Evolutionary conservation across 345 rosid species (phyloP), one percentile per base, ranked within the genome.

Genomic region (Leavenworthia alabamica): DNA sequence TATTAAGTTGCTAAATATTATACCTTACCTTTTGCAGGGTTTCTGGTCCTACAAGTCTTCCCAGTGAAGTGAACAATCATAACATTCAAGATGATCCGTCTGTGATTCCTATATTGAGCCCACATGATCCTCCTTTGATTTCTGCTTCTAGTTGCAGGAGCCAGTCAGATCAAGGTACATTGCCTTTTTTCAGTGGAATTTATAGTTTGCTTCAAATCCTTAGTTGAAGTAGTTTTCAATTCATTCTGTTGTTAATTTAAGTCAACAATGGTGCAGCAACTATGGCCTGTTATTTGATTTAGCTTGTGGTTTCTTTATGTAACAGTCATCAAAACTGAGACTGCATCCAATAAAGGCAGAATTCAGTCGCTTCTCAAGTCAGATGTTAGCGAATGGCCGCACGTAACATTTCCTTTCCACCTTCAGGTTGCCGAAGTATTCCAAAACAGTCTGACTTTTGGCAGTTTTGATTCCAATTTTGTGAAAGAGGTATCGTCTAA

Each of bases 381-480:
- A 62, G 44, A 64, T 69, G 62, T 58, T 59, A 53, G 73, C 39
- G 77, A 73, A 63, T 79, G 80, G 48, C 81, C 79, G 12, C 88
- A 81, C 45, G 95, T 91, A 20, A 88, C 81, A 46, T 91, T 91
- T 62, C 96, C 96, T 1, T 68, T 75, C 67, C 95, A 86, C 80
- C 82, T 88, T 69, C 79, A 81, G 67, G 88, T 77, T 31, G 77
- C 88, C 16, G 80, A 84, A 65, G 86, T 76, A 60, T 65, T 88
- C 44, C 86, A 81, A 68, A 84, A 75, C 75, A 88, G 90, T 26
- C 75, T 88, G 67, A 81, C 82, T 55, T 91, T 91, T 81, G 98
- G 98, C 75, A 91, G 94, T 75, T 86, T 91, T 62, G 88, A 71
- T 70, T 56, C 81, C 60, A 60, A 46, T 69, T 66, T 80, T 66